Conservation (phyloP, 345 rosid genomes). For the Pelargonium nanum region DNA sequence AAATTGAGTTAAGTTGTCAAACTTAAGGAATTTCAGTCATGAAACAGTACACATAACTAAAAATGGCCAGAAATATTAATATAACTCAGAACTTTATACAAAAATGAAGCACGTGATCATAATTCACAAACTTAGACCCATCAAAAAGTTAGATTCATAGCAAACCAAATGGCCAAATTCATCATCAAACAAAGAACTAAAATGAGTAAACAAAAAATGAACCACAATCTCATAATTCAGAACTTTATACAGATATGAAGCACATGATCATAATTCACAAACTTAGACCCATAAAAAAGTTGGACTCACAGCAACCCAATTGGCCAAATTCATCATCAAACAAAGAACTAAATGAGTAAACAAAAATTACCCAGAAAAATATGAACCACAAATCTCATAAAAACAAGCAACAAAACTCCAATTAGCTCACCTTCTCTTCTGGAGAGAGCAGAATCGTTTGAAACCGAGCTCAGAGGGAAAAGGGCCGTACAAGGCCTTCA, state of each 20-base stretch:
- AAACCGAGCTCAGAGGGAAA: slow-evolving; percentile 8
- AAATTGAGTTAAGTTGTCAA: not conserved
- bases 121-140: too few species aligned
- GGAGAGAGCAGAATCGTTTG: slow-evolving; percentile 15
- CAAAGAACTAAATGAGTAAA: not conserved
- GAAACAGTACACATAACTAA: not conserved
- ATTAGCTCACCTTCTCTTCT: slow-evolving; percentile 21
- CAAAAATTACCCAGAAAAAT: slow-evolving; percentile 1
- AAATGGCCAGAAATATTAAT: not conserved
- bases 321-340: not conserved
- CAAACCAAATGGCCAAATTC: too few species aligned
- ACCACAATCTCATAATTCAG: too few species aligned
- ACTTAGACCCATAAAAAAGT: too few species aligned
- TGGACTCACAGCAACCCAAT: too few species aligned
- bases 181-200: not conserved
- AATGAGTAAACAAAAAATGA: not conserved
- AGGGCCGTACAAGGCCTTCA: slow-evolving; percentile 1
- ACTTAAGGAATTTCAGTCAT: not conserved
- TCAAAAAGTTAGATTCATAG: too few species aligned
- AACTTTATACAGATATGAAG: not conserved
- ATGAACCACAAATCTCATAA: not conserved
- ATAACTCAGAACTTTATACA: too few species aligned
- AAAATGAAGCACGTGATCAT: too few species aligned
- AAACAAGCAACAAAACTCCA: slow-evolving; percentile 3
- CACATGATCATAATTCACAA: too few species aligned